These are phyloP conservation scores for Trypanosoma grayi DNA, from an alignment of 208 protist species.

Conservation along the genomic window DNA sequence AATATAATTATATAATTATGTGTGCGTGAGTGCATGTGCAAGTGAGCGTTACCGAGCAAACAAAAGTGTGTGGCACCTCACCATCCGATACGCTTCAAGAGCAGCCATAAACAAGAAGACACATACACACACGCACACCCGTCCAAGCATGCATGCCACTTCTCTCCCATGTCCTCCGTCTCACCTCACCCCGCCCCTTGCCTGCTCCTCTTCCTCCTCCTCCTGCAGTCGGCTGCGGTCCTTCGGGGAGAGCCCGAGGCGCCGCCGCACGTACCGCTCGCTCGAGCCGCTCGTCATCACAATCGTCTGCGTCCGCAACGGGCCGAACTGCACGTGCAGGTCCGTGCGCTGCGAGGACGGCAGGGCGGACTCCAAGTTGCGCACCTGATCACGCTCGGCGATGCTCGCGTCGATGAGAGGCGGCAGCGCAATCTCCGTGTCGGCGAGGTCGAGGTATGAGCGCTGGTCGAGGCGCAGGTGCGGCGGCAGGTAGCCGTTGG, in stretches of 20 bases:
- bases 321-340: conserved; percentile 72
- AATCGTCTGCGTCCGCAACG: conserved; percentile 70
- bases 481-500: conserved; percentile 66
- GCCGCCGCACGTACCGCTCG: conserved; percentile 76
- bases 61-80: too few relatives aligned
- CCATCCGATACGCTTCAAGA: too few relatives aligned
- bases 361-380: conserved; percentile 48
- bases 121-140: too few relatives aligned
- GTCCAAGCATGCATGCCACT: background rate
- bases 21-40: too few relatives aligned
- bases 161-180: conserved; percentile 5
- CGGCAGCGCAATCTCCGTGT: conserved; percentile 77
- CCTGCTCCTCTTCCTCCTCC: conserved; percentile 5
- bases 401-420: conserved; percentile 71
- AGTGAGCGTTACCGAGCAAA: too few relatives aligned
- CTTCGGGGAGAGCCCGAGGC: conserved; percentile 48
- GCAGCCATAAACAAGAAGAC: background rate
- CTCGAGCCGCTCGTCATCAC: conserved; percentile 64
- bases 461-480: conserved; percentile 73
- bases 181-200: background rate
- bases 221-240: conserved; percentile 31
- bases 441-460: conserved; percentile 76
- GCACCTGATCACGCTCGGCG: conserved; percentile 53
- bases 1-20: too few relatives aligned
- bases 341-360: conserved; percentile 63